Percentiles rank a stretch among this genome's conserved stretches.
Conservation (phyloP, 2,329 filamentous ascomycete genomes). For the Pseudogymnoascus sp. region DNA sequence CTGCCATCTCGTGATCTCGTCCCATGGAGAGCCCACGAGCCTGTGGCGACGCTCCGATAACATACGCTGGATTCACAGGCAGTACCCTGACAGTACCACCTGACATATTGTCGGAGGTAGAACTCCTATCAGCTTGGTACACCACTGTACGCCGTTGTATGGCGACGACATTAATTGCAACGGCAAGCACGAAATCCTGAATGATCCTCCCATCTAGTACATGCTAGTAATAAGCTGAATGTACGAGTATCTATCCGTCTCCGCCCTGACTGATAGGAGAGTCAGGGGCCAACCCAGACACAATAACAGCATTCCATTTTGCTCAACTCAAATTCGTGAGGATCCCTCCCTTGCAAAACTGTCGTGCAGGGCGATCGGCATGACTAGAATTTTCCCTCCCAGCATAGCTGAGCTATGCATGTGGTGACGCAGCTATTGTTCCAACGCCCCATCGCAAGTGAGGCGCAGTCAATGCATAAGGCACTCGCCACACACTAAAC, state of each 20-base stretch:
- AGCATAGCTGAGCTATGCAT: constrained; percentile 2
- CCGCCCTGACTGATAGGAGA: not conserved
- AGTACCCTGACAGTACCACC: not conserved
- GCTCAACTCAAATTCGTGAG: not conserved
- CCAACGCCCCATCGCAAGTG: not conserved
- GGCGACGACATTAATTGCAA: not conserved
- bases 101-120: not conserved
- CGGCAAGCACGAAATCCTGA: not conserved
- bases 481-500: not conserved
- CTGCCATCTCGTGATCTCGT: constrained; percentile 1
- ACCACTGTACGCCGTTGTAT: not conserved
- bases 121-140: not conserved
- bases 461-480: constrained; percentile 1
- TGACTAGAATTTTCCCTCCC: constrained; percentile 4
- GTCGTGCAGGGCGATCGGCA: not conserved
- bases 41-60: constrained; percentile 1
- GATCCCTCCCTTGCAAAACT: constrained; percentile 4
- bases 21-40: constrained; percentile 1
- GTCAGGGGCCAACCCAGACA: not conserved
- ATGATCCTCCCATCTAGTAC: not conserved
- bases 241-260: not conserved
- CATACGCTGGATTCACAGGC: not conserved
- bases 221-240: constrained; percentile 4
- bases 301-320: not conserved
- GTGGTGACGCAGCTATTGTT: not conserved